These are phyloP conservation scores for Cnidoscolus chayamansa DNA, from an alignment of 441 rosid genomes.

Conservation along the genomic window DNA sequence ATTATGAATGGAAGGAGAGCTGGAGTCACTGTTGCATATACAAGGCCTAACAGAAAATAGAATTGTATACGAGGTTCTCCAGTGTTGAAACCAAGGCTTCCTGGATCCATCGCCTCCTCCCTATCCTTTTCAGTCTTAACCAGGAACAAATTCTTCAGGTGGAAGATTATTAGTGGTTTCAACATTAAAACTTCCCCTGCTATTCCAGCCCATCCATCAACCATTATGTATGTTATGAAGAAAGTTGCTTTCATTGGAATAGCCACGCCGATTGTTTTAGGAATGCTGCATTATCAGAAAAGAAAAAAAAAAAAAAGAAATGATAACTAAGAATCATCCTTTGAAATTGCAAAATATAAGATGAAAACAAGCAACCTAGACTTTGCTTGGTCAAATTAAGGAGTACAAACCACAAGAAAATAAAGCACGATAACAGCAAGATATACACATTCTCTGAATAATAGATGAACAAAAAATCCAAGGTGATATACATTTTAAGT, in stretches of 20 bases:
- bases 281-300: conserved; percentile 48
- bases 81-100: conserved; percentile 80
- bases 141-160: conserved; percentile 80
- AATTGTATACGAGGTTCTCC: conserved; percentile 94
- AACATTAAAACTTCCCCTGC: conserved; percentile 87
- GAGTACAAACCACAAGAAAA: not conserved
- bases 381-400: not conserved
- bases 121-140: conserved; percentile 98
- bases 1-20: conserved; percentile 80
- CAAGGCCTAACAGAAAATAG: conserved; percentile 89
- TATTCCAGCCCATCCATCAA: conserved; percentile 98
- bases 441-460: not conserved
- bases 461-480: not conserved
- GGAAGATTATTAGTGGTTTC: conserved; percentile 73
- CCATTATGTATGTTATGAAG: conserved; percentile 91
- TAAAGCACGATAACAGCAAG: not conserved
- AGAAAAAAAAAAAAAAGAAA: not conserved
- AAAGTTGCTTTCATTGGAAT: conserved; percentile 91
- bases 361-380: conserved; percentile 1
- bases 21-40: conserved; percentile 84
- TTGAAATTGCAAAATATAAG: conserved; percentile 7
- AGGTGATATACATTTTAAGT: not conserved
- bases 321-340: not conserved
- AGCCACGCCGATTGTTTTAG: conserved; percentile 78
- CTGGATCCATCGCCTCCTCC: conserved; percentile 92